Conservation (phyloP, 164 flowering plant genomes). For the Berberis vulgaris region DNA sequence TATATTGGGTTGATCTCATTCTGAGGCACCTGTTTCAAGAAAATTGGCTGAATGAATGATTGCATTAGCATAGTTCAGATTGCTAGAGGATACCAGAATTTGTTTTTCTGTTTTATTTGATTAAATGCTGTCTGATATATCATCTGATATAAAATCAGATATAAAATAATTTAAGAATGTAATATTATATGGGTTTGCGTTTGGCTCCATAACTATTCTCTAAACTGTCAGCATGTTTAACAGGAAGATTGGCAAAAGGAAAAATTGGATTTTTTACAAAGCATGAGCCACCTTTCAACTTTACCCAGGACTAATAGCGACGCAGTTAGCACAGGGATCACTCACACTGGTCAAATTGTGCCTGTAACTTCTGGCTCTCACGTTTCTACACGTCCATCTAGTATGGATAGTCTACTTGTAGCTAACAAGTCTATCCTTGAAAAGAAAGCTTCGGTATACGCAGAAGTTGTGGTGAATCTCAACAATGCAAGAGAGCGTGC, state of each 20-base stretch:
- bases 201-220: not conserved
- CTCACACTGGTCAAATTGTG: constrained; percentile 40
- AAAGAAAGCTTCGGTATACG: constrained; percentile 69
- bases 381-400: constrained; percentile 36
- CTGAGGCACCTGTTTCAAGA: too few relatives aligned
- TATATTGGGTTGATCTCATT: too few relatives aligned
- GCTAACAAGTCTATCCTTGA: constrained; percentile 54
- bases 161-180: too few relatives aligned
- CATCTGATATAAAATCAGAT: too few relatives aligned
- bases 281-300: constrained; percentile 75
- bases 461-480: constrained; percentile 65
- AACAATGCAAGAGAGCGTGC: constrained; percentile 76
- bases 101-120: too few relatives aligned
- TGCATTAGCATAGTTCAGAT: too few relatives aligned
- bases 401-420: constrained; percentile 43
- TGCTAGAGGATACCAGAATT: too few relatives aligned
- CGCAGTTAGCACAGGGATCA: constrained; percentile 11
- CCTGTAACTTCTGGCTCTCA: constrained; percentile 44
- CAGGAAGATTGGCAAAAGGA: constrained; percentile 99
- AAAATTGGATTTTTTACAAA: constrained; percentile 80
- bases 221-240: constrained; percentile 2
- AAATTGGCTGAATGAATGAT: too few relatives aligned
- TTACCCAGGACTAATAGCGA: constrained; percentile 56
- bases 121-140: too few relatives aligned
- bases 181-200: not conserved